phyloP scores from a whole-genome alignment of 1,284 basidiomycete species.

The Flammula alnicola region DNA sequence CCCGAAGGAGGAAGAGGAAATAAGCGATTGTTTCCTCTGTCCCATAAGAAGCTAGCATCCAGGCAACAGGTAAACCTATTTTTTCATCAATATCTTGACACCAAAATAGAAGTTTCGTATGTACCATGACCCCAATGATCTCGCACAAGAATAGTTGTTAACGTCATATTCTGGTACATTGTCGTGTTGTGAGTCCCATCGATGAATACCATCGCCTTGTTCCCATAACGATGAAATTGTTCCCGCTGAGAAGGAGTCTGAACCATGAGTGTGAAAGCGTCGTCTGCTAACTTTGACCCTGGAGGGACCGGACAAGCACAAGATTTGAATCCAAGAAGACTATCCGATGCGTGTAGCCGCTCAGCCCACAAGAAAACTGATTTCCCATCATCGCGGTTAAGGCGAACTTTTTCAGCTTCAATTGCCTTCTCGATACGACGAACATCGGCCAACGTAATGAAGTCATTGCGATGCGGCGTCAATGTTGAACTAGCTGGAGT shows the following conservation, averaged over 20 bases:
- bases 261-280: constrained; percentile 7
- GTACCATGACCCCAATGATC: constrained; percentile 15
- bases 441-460: constrained; percentile 10
- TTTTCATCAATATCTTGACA: too few relatives aligned
- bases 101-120: too few relatives aligned
- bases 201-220: not conserved
- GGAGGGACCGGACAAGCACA: not conserved
- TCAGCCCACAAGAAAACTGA: constrained; percentile 12
- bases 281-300: not conserved
- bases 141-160: constrained; percentile 9
- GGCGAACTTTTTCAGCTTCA: constrained; percentile 10
- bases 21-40: constrained; percentile 13
- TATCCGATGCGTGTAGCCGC: not conserved
- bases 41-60: constrained; percentile 14
- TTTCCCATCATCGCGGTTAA: constrained; percentile 11
- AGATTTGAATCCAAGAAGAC: constrained; percentile 7
- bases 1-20: constrained; percentile 1
- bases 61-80: too few relatives aligned
- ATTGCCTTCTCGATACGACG: constrained; percentile 12
- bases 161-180: constrained; percentile 12
- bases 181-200: constrained; percentile 19
- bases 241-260: constrained; percentile 9
- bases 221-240: not conserved
- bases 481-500: too few relatives aligned
- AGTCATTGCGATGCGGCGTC: constrained; percentile 4